Evolutionary conservation across 2,329 filamentous ascomycete species (phyloP), one percentile per base, ranked within the genome.

Genomic region (Neofusicoccum umdonicola): DNA sequence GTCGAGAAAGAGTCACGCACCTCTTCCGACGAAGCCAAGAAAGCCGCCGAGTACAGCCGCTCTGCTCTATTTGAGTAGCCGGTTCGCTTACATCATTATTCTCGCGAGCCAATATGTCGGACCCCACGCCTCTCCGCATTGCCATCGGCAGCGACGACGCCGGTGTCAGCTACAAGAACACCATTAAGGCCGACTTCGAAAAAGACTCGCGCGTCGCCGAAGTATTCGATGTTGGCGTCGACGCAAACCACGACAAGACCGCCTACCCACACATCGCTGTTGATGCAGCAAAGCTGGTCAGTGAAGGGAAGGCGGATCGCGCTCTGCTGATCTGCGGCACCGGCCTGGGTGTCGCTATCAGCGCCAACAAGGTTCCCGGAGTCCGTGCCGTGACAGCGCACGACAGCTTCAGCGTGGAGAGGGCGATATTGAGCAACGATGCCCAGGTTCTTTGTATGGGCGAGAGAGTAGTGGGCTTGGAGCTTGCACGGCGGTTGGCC

Each of bases 311-410:
- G 71, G 89, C 86, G 61, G 92, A 96, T 78, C 88, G 92, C 62
- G 92, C 91, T 0, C 82, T 96, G 42, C 80, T 93, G 47, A 91
- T 96, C 80, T 96, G 92, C 79, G 92, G 92, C 2, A 96, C 92
- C 0, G 92, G 92, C 0, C 84, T 96, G 7, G 92, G 92, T 19
- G 92, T 96, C 7, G 92, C 92, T 71, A 96, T 96, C 74, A 81
- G 87, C n/a, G 92, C 92, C 69, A 96, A 96, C 83, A 96, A 96
- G 78, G 87, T 96, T 68, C 89, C 88, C 64, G 92, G 92, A 5
- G 87, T 96, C 67, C 83, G 92, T 27, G 92, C 92, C n/a, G 92
- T 96, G 17, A 96, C 92, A 4, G 92, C 92, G 1, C 92, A 96
- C 76, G 92, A 96, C 75, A 89, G 88, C 69, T 96, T 93, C 81